Evolutionary conservation across 768 basidiomycete genomes (phyloP).

Genomic region (Albatrellus ellisii): DNA sequence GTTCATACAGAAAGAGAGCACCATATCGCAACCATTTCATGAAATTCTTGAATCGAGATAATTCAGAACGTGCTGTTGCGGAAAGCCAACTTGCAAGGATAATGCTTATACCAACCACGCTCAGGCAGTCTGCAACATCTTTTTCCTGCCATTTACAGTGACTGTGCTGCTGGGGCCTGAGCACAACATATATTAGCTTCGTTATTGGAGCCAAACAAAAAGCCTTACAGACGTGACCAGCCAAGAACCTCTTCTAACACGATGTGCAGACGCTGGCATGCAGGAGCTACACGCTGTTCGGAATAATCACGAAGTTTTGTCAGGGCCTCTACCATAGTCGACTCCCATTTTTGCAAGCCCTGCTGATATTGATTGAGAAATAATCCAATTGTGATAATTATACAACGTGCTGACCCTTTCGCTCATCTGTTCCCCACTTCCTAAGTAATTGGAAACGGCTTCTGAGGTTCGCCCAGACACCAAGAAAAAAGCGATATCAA

Average conservation of each 20-base stretch:
- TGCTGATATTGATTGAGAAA: conserved; percentile 16
- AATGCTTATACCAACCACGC: conserved; percentile 41
- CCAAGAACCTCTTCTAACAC: conserved; percentile 68
- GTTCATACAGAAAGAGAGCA: conserved; percentile 21
- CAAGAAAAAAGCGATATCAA: conserved; percentile 60
- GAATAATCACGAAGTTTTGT: conserved; percentile 61
- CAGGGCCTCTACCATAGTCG: conserved; percentile 55
- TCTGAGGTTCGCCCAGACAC: conserved; percentile 64
- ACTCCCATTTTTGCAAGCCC: conserved; percentile 79
- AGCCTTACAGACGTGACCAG: conserved; percentile 59
- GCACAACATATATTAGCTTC: conserved; percentile 5
- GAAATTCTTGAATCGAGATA: conserved; percentile 66
- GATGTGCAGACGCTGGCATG: conserved; percentile 64
- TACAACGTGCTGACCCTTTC: conserved; percentile 44
- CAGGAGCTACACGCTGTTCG: conserved; percentile 56
- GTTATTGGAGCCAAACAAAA: conserved; percentile 7
- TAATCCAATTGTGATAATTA: neutral
- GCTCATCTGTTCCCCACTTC: conserved; percentile 68
- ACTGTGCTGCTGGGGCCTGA: conserved; percentile 40
- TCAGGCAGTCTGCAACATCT: conserved; percentile 40
- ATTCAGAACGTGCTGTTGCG: conserved; percentile 49
- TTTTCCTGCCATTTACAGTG: conserved; percentile 39
- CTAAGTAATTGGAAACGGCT: conserved; percentile 58
- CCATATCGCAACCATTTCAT: conserved; percentile 68
- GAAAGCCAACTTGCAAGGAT: conserved; percentile 59